A percentile compares a stretch with the other conserved stretches of the same genome.
Evolutionary conservation across 441 rosid species (phyloP).

Genomic region (Omphalea diandra): DNA sequence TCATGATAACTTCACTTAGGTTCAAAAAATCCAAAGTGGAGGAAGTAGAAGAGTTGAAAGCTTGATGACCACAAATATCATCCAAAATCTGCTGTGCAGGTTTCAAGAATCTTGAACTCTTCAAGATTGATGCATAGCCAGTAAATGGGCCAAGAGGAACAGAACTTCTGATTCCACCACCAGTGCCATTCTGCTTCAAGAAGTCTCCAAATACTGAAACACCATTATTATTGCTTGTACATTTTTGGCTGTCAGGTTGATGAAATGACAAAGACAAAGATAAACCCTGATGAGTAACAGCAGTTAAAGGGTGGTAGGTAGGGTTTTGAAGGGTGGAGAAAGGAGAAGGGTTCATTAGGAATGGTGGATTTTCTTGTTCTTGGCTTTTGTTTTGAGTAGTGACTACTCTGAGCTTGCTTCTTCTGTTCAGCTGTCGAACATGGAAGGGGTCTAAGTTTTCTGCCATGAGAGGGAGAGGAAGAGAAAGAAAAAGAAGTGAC

Average conservation of each 20-base stretch:
- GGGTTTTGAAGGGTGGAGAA: constrained; percentile 10
- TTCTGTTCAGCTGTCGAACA: constrained; percentile 32
- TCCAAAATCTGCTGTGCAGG: constrained; percentile 48
- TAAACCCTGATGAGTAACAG: constrained; percentile 22
- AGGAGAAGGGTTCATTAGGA: constrained; percentile 8
- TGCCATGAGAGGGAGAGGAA: constrained; percentile 26
- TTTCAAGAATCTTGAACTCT: constrained; percentile 45
- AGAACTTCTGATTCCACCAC: constrained; percentile 25
- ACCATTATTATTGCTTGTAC: not conserved
- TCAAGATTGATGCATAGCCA: constrained; percentile 43
- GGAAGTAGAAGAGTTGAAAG: constrained; percentile 14
- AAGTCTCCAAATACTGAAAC: constrained; percentile 23
- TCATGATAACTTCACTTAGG: constrained; percentile 18
- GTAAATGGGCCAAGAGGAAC: constrained; percentile 52
- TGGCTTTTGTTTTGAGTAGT: constrained; percentile 20
- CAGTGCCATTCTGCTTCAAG: constrained; percentile 16
- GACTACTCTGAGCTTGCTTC: constrained; percentile 34
- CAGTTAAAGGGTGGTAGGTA: constrained; percentile 1
- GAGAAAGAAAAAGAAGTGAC: constrained; percentile 2
- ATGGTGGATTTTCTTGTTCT: constrained; percentile 16
- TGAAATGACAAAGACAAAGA: constrained; percentile 28
- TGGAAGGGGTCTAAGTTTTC: constrained; percentile 27
- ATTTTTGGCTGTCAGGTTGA: constrained; percentile 14
- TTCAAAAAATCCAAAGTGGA: constrained; percentile 13
- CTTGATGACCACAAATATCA: constrained; percentile 27